These are phyloP conservation scores for Aplosporella prunicola DNA, from an alignment of 2,329 filamentous ascomycete genomes.

Conservation along the genomic window DNA sequence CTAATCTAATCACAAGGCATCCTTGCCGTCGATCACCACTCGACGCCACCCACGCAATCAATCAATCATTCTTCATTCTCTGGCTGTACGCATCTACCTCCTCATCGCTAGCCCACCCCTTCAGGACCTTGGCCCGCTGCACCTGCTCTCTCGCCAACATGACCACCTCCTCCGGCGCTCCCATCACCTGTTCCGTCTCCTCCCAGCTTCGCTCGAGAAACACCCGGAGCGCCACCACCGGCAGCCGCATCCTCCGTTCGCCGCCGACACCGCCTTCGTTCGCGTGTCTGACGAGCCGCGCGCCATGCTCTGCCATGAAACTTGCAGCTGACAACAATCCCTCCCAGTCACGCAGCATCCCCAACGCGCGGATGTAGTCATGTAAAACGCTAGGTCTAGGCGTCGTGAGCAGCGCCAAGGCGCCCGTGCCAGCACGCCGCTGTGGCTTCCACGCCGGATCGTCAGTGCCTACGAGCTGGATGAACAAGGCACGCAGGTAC, in stretches of 20 bases:
- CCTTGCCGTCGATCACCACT: too few species aligned
- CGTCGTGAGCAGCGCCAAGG: conserved; percentile 9
- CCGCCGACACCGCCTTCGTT: conserved; percentile 36
- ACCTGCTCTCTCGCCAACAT: conserved; percentile 24
- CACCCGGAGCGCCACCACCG: conserved; percentile 32
- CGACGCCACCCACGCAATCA: too few species aligned
- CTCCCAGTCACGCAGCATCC: conserved; percentile 48
- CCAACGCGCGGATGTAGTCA: conserved; percentile 54
- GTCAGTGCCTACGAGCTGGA: conserved; percentile 1
- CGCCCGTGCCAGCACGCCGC: too few species aligned
- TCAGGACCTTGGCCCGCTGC: conserved; percentile 29
- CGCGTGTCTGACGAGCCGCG: neutral
- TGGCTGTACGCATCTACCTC: conserved; percentile 28
- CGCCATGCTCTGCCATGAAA: neutral
- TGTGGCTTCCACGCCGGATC: neutral
- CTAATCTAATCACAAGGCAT: too few species aligned
- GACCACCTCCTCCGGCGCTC: conserved; percentile 20
- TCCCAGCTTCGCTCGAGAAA: conserved; percentile 30
- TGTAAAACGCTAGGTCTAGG: conserved; percentile 44
- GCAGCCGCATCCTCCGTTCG: conserved; percentile 23
- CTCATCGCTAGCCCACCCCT: conserved; percentile 34
- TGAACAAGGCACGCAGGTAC: conserved; percentile 8
- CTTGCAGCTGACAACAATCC: conserved; percentile 44
- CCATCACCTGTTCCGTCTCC: conserved; percentile 3
- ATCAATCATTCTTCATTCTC: too few species aligned